Conservation (phyloP, 2,329 filamentous ascomycete species). For the Talaromyces pinophilus region DNA sequence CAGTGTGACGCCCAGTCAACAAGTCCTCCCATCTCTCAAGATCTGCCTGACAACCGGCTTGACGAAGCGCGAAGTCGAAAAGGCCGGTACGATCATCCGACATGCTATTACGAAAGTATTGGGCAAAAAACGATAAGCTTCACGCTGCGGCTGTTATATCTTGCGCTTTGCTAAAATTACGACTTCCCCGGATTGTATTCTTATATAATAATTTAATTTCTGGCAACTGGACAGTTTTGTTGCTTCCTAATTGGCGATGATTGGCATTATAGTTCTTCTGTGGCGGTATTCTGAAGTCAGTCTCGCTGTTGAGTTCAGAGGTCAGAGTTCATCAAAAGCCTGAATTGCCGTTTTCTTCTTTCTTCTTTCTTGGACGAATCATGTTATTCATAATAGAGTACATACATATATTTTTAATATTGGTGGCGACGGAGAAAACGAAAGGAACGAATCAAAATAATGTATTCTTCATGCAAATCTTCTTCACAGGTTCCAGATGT, state of each 20-base stretch:
- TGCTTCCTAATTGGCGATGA: background rate
- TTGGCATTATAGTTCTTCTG: background rate
- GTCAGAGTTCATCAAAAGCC: background rate
- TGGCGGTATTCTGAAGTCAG: background rate
- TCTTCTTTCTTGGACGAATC: conserved; percentile 1
- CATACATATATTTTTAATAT: conserved; percentile 22
- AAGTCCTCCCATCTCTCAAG: conserved; percentile 78
- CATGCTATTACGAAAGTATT: conserved; percentile 95
- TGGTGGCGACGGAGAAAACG: background rate
- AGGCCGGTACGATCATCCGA: conserved; percentile 81
- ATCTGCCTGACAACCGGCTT: conserved; percentile 86
- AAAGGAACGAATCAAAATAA: background rate
- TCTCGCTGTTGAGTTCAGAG: background rate
- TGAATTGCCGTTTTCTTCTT: background rate
- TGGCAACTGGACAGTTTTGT: conserved; percentile 3
- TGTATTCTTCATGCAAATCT: background rate
- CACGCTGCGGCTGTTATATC: background rate
- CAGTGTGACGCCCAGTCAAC: conserved; percentile 65
- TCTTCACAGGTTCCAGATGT: too few species aligned
- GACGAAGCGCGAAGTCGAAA: conserved; percentile 93
- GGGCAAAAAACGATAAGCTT: conserved; percentile 50
- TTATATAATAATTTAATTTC: conserved; percentile 15
- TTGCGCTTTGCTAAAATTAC: background rate
- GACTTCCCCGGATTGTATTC: conserved; percentile 12
- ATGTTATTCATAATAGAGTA: conserved; percentile 17